Conservation (phyloP, 495 filamentous ascomycete species). For the Hypoxylon rickii region DNA sequence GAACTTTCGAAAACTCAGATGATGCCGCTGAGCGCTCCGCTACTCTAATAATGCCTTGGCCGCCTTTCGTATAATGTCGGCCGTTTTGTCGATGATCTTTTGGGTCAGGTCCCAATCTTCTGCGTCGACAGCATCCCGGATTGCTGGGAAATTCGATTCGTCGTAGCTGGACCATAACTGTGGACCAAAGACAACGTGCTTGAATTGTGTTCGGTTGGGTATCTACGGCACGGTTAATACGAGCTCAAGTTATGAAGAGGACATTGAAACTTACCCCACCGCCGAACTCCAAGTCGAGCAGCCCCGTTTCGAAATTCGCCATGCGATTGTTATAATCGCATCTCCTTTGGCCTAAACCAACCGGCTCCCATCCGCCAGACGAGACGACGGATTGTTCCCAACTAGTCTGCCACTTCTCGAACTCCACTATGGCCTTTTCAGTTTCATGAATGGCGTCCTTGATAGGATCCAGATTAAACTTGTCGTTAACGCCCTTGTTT, state of each 20-base stretch:
- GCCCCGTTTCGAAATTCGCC: conserved; percentile 78
- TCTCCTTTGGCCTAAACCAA: conserved; percentile 63
- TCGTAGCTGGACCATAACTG: conserved; percentile 78
- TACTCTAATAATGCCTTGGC: conserved; percentile 56
- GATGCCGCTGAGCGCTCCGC: neutral
- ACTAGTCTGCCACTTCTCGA: conserved; percentile 70
- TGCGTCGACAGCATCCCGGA: conserved; percentile 77
- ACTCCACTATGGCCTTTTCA: conserved; percentile 60
- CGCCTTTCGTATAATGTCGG: conserved; percentile 68
- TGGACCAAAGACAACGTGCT: conserved; percentile 88
- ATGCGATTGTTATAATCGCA: conserved; percentile 72
- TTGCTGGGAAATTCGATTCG: conserved; percentile 77
- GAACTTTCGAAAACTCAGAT: neutral
- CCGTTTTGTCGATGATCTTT: conserved; percentile 71
- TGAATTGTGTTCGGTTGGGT: conserved; percentile 89
- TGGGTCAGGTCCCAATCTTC: conserved; percentile 74
- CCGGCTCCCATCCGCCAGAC: conserved; percentile 70
- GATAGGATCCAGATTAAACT: conserved; percentile 63
- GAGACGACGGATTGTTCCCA: conserved; percentile 72
- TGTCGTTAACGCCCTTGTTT: conserved; percentile 53
- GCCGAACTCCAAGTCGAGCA: conserved; percentile 72
- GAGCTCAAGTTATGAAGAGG: neutral
- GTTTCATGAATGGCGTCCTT: conserved; percentile 65
- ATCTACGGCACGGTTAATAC: conserved; percentile 54
- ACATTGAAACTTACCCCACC: conserved; percentile 66